A percentile compares a stretch with the other conserved stretches of the same genome.
phyloP scores from a whole-genome alignment of 192 early-diverging fungal species.

The Entomortierella parvispora region DNA sequence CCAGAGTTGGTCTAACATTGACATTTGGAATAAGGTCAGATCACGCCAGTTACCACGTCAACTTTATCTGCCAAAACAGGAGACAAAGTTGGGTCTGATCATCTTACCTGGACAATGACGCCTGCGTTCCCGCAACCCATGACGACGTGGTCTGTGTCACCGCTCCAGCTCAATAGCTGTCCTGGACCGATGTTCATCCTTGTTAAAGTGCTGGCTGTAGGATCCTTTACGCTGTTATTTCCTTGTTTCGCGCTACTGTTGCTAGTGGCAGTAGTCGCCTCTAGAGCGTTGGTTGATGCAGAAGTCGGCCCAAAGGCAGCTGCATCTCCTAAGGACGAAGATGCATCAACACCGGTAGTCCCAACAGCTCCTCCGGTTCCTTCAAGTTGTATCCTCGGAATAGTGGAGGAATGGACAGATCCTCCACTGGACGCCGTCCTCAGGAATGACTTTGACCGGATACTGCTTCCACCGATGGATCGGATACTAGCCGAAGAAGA shows the following conservation, averaged over 20 bases:
- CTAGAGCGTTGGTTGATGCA: constrained; percentile 1
- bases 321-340: background rate
- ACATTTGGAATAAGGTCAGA: too few species aligned
- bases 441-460: constrained; percentile 44
- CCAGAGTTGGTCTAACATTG: constrained; percentile 49
- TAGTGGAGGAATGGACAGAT: constrained; percentile 6
- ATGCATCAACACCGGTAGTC: background rate
- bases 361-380: constrained; percentile 13
- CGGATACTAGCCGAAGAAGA: constrained; percentile 44
- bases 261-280: constrained; percentile 1
- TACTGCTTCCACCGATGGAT: constrained; percentile 32
- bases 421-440: constrained; percentile 19
- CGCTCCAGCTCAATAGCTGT: constrained; percentile 63
- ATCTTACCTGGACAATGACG: constrained; percentile 57
- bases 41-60: too few species aligned
- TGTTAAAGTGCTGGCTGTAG: constrained; percentile 11
- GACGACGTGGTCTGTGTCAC: constrained; percentile 63
- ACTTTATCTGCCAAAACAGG: too few species aligned
- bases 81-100: too few species aligned
- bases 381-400: constrained; percentile 46
- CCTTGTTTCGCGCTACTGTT: background rate
- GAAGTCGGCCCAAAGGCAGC: constrained; percentile 2
- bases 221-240: background rate
- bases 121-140: constrained; percentile 60
- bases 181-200: constrained; percentile 49